Conservation (phyloP, 768 basidiomycete genomes). For the Pleurotus platypus region DNA sequence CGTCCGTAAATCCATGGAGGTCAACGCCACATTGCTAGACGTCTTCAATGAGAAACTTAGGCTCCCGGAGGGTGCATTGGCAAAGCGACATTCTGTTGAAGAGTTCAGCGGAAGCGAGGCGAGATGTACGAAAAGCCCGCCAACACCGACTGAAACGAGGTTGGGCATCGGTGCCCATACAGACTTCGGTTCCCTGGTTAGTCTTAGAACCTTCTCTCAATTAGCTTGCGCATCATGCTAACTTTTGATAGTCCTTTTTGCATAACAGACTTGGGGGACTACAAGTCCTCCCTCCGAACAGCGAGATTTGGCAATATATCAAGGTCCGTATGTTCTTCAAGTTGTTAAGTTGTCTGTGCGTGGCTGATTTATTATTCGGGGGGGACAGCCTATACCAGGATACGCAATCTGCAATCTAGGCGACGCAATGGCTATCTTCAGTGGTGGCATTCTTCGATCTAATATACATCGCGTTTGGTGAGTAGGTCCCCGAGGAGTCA, state of each 20-base stretch:
- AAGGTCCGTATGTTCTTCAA: conserved; percentile 23
- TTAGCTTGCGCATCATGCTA: not conserved
- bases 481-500: conserved; percentile 14
- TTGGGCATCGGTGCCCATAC: conserved; percentile 43
- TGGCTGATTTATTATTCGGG: no score
- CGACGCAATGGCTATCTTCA: conserved; percentile 46
- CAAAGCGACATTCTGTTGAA: conserved; percentile 33
- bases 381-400: conserved; percentile 33
- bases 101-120: conserved; percentile 57
- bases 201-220: not conserved
- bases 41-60: conserved; percentile 57
- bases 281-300: conserved; percentile 37
- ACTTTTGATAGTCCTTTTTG: conserved; percentile 26
- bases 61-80: conserved; percentile 45
- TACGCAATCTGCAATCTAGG: conserved; percentile 46
- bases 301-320: conserved; percentile 35
- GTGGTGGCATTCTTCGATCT: conserved; percentile 48
- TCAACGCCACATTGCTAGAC: conserved; percentile 49
- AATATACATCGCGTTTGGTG: conserved; percentile 49
- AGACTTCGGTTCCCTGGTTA: conserved; percentile 23
- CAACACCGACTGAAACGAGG: conserved; percentile 26
- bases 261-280: conserved; percentile 42
- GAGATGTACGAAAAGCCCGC: conserved; percentile 49
- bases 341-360: no score
- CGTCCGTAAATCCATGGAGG: conserved; percentile 50